Evolutionary conservation across 2,329 filamentous ascomycete species (phyloP), one percentile per base, ranked within the genome.

Genomic region (Colletotrichum falcatum): DNA sequence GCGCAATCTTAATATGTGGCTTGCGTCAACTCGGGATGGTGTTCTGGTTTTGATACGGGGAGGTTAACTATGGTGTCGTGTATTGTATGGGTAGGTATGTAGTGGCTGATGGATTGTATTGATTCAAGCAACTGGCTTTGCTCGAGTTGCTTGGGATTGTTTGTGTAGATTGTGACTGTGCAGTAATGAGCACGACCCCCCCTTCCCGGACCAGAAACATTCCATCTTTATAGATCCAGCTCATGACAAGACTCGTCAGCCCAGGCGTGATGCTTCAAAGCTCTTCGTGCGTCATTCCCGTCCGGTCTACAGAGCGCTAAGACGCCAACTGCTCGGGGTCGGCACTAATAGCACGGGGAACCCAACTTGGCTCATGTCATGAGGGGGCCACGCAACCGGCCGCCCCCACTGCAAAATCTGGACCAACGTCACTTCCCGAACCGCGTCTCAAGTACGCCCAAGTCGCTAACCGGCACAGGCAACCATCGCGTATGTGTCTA

Each of bases 271-370:
- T 61, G 58, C n/a, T 28, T 39, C 26, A 54, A 33, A 51, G 61
- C 42, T 51, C 58, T 67, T 62, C 9, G 44, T 70, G 67, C 67
- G 67, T 70, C 67, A 70, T 70, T 46, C 30, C 30, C 64, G 64
- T 54, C 58, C 54, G 28, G 51, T 62, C 66, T 26, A 42, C 39
- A 46, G 51, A 67, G 28, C 44, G 67, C 67, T 58, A 62, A 58
- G 64, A 62, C 49, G 44, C 49, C 51, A 56, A 70, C 33, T 30
- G 30, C 66, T 62, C 61, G 12, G 12, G 35, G 20, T 12, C 66
- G 46, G 54, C 66, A 58, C 55, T 44, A 46, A 3, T 33, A 7
- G 39, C 30, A 70, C 39, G 54, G 53, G 49, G 39, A 11, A 26
- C 14, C 20, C 37, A 58, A 44, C 63, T 67, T 67, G 67, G 67